phyloP scores from a whole-genome alignment of 2,329 filamentous ascomycete species.

The Cephalotrichum gorgonifer region DNA sequence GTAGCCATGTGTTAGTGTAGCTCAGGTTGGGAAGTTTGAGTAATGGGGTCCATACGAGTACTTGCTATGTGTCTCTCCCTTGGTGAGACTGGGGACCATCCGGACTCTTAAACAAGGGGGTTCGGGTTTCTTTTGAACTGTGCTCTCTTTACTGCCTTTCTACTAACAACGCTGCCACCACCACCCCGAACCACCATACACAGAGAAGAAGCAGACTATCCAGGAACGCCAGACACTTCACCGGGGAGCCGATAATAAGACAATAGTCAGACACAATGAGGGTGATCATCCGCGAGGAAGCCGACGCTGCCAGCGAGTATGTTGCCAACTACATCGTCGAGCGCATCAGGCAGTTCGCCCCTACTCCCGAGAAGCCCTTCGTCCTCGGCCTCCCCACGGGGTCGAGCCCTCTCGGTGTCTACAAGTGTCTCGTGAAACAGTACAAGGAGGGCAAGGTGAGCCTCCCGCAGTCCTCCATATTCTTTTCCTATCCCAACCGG shows the following conservation, averaged over 20 bases:
- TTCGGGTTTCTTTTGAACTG: background rate
- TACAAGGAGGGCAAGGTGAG: slow-evolving; percentile 54
- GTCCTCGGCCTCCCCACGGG: slow-evolving; percentile 77
- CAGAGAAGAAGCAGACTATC: background rate
- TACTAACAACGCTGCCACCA: background rate
- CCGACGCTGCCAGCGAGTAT: slow-evolving; percentile 58
- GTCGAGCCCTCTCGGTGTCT: slow-evolving; percentile 69
- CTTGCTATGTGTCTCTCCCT: too few relatives aligned
- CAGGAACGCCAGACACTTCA: background rate
- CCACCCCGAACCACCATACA: background rate
- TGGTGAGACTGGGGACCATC: too few relatives aligned
- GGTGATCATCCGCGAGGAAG: slow-evolving; percentile 71
- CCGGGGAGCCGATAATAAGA: too few relatives aligned
- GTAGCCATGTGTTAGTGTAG: background rate
- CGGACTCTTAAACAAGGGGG: background rate
- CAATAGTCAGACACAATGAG: slow-evolving; percentile 46
- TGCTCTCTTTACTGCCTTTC: background rate
- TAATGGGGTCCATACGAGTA: too few relatives aligned
- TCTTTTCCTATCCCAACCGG: background rate
- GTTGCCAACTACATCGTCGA: slow-evolving; percentile 76
- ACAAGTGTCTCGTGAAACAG: slow-evolving; percentile 62
- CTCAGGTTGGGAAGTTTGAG: background rate
- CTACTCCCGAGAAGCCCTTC: slow-evolving; percentile 63
- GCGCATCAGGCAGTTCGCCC: slow-evolving; percentile 67
- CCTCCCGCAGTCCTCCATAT: slow-evolving; percentile 5